Evolutionary conservation across 192 early-diverging fungal species (phyloP).

Genomic region (Umbelopsis sp.): DNA sequence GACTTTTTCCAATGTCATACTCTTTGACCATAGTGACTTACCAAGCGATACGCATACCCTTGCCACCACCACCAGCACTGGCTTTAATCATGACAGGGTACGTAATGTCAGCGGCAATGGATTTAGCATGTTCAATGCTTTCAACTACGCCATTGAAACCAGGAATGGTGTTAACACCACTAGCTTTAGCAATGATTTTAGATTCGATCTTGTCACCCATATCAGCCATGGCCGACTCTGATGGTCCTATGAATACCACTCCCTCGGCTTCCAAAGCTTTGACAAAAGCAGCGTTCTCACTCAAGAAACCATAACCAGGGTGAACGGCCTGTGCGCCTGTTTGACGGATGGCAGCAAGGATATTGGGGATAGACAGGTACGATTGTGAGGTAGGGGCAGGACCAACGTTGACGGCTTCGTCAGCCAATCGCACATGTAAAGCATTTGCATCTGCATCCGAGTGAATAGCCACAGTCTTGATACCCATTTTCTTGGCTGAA

Average conservation of each 20-base stretch:
- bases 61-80: conserved; percentile 80
- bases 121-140: conserved; percentile 72
- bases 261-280: conserved; percentile 71
- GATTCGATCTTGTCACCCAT: conserved; percentile 86
- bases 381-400: conserved; percentile 77
- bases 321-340: conserved; percentile 92
- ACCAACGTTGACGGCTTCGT: conserved; percentile 85
- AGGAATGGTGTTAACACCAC: conserved; percentile 80
- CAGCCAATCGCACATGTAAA: conserved; percentile 85
- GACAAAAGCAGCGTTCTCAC: conserved; percentile 88
- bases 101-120: conserved; percentile 69
- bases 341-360: conserved; percentile 72
- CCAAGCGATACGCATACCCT: conserved; percentile 85
- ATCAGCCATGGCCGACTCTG: conserved; percentile 66
- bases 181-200: conserved; percentile 73
- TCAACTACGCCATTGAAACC: conserved; percentile 85
- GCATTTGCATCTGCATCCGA: conserved; percentile 89
- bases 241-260: conserved; percentile 76
- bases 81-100: conserved; percentile 89
- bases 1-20: neutral
- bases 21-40: conserved; percentile 13
- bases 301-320: conserved; percentile 94
- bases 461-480: conserved; percentile 94
- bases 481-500: conserved; percentile 91
- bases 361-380: conserved; percentile 82